Conservation (phyloP, 2,329 filamentous ascomycete species). For the Arachnopeziza araneosa region DNA sequence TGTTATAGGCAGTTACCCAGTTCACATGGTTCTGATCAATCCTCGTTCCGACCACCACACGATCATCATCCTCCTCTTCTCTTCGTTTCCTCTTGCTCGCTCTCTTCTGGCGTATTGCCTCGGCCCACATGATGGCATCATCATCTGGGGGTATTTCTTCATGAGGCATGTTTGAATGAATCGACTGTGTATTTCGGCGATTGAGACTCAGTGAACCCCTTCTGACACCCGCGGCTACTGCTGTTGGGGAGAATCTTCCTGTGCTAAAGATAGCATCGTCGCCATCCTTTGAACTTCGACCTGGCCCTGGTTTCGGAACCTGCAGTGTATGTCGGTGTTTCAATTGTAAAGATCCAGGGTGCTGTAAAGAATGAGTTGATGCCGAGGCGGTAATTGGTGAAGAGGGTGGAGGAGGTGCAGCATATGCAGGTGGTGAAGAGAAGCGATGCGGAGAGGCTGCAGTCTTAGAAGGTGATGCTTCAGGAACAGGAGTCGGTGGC, state of each 20-base stretch:
- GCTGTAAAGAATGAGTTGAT: slow-evolving; percentile 26
- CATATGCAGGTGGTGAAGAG: slow-evolving; percentile 58
- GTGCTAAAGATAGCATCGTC: slow-evolving; percentile 63
- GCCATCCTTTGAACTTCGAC: slow-evolving; percentile 67
- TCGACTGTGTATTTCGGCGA: slow-evolving; percentile 74
- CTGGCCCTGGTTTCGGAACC: slow-evolving; percentile 65
- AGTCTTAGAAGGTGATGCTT: slow-evolving; percentile 23
- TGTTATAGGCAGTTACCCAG: slow-evolving; percentile 98
- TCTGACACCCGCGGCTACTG: slow-evolving; percentile 51
- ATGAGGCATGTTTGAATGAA: slow-evolving; percentile 75
- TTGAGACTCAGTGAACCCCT: slow-evolving; percentile 79
- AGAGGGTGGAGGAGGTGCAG: slow-evolving; percentile 23
- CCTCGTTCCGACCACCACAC: slow-evolving; percentile 92
- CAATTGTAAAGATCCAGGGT: slow-evolving; percentile 52
- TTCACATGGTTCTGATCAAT: slow-evolving; percentile 97
- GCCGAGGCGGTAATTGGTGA: slow-evolving; percentile 42
- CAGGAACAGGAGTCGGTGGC: slow-evolving; percentile 22
- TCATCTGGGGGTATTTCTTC: slow-evolving; percentile 85
- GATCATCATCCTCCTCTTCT: slow-evolving; percentile 87
- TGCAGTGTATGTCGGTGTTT: slow-evolving; percentile 86
- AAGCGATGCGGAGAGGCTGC: slow-evolving; percentile 47
- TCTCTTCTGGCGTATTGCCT: slow-evolving; percentile 85
- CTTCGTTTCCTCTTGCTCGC: slow-evolving; percentile 78
- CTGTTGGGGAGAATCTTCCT: slow-evolving; percentile 71
- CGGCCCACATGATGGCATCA: slow-evolving; percentile 86